phyloP scores from a whole-genome alignment of 495 filamentous ascomycete genomes.

The Xylaria acuta region DNA sequence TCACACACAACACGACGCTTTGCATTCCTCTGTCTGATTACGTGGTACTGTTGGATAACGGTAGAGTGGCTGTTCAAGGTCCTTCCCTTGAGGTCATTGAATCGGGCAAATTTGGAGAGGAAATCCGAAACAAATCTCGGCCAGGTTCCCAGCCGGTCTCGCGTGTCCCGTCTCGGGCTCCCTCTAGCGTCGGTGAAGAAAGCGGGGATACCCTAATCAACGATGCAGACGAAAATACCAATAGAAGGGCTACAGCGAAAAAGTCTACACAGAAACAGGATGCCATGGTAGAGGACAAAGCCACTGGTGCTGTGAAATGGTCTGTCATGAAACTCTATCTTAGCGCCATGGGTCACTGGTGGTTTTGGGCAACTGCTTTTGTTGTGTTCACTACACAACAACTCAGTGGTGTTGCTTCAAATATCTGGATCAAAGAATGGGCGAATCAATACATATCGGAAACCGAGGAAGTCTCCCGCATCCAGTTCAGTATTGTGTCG shows the following conservation, averaged over 20 bases:
- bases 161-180: constrained; percentile 72
- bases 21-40: constrained; percentile 79
- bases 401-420: constrained; percentile 80
- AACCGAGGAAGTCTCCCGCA: constrained; percentile 36
- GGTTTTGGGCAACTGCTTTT: constrained; percentile 83
- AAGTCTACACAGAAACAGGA: constrained; percentile 55
- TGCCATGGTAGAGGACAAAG: constrained; percentile 74
- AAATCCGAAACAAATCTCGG: constrained; percentile 70
- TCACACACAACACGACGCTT: constrained; percentile 93
- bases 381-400: constrained; percentile 81
- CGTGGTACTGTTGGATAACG: constrained; percentile 87
- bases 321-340: constrained; percentile 85
- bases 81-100: constrained; percentile 75
- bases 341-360: constrained; percentile 87
- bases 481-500: constrained; percentile 45
- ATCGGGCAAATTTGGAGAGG: constrained; percentile 85
- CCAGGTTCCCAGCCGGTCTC: constrained; percentile 71
- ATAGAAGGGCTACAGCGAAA: constrained; percentile 47
- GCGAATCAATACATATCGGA: constrained; percentile 58
- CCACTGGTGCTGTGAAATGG: constrained; percentile 84
- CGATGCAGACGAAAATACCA: constrained; percentile 44
- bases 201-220: constrained; percentile 55
- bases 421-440: constrained; percentile 95
- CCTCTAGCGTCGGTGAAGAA: constrained; percentile 69
- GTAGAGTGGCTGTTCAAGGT: constrained; percentile 78